Evolutionary conservation across 306 rosid species (phyloP).

Genomic region (Casuarina cunninghamiana): DNA sequence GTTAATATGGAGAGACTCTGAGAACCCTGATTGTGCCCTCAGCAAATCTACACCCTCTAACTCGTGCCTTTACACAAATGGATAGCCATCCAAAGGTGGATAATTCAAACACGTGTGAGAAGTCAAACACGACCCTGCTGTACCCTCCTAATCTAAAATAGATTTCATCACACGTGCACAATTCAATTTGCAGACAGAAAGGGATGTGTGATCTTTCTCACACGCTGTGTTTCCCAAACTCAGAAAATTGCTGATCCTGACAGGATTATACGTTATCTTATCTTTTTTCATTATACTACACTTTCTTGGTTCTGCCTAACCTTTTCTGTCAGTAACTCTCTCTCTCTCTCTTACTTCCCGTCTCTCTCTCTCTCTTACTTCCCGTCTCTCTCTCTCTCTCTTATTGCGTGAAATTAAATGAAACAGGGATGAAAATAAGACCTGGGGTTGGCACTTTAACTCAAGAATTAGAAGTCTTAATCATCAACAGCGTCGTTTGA

Average conservation of each 20-base stretch:
- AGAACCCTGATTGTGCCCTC: neutral
- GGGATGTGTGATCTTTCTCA: neutral
- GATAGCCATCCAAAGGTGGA: neutral
- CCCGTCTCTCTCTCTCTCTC: no score
- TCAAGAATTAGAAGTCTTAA: no score
- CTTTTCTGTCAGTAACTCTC: no score
- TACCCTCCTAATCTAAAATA: neutral
- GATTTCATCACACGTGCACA: slow-evolving; percentile 6
- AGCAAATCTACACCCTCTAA: neutral
- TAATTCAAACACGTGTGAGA: neutral
- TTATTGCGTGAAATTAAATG: no score
- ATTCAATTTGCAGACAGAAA: neutral
- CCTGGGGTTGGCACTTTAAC: no score
- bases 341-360: no score
- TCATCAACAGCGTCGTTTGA: no score
- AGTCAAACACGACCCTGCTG: neutral
- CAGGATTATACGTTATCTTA: neutral
- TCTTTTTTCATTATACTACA: neutral
- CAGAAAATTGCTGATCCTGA: neutral
- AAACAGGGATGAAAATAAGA: no score
- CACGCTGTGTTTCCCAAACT: neutral
- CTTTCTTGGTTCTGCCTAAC: neutral
- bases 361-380: no score
- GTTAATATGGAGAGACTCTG: no score
- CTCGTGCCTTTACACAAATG: neutral